Percentiles rank a stretch among this genome's conserved stretches.
phyloP scores from a whole-genome alignment of 192 early-diverging fungal genomes.

The Coemansia erecta region DNA sequence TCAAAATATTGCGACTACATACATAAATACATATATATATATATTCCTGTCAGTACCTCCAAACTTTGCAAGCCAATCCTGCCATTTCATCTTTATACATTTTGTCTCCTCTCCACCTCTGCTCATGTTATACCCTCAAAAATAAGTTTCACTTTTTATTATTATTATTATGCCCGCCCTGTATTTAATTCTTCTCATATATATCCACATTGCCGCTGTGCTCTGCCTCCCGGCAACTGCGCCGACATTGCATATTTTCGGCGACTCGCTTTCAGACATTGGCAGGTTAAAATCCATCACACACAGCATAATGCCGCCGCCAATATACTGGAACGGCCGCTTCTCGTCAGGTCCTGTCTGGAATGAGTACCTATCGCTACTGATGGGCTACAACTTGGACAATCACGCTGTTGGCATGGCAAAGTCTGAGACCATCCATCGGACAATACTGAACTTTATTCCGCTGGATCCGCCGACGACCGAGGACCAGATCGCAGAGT shows the following conservation, averaged over 20 bases:
- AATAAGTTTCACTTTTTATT: neutral
- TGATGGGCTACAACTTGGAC: slow-evolving; percentile 10
- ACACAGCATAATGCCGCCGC: slow-evolving; percentile 22
- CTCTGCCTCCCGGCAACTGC: neutral
- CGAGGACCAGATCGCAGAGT: slow-evolving; percentile 23
- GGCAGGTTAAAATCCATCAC: slow-evolving; percentile 28
- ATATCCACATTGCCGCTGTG: neutral
- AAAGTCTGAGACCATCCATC: slow-evolving; percentile 12
- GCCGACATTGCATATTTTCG: slow-evolving; percentile 39
- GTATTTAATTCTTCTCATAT: neutral
- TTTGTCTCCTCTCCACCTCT: no score
- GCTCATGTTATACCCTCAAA: neutral
- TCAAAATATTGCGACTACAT: no score
- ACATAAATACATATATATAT: no score
- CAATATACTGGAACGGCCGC: slow-evolving; percentile 41
- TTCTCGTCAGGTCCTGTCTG: slow-evolving; percentile 45
- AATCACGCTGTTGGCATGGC: slow-evolving; percentile 35
- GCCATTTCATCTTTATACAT: no score
- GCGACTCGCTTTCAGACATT: slow-evolving; percentile 45
- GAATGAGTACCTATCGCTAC: slow-evolving; percentile 28
- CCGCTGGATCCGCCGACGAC: slow-evolving; percentile 28
- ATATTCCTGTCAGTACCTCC: no score
- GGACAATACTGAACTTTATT: slow-evolving; percentile 12
- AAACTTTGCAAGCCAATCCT: neutral
- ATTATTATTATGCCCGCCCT: neutral